Percentiles rank a stretch among this genome's conserved stretches.
Evolutionary conservation across 257 asterid species (phyloP).

Genomic region (Linderniella brevidens): DNA sequence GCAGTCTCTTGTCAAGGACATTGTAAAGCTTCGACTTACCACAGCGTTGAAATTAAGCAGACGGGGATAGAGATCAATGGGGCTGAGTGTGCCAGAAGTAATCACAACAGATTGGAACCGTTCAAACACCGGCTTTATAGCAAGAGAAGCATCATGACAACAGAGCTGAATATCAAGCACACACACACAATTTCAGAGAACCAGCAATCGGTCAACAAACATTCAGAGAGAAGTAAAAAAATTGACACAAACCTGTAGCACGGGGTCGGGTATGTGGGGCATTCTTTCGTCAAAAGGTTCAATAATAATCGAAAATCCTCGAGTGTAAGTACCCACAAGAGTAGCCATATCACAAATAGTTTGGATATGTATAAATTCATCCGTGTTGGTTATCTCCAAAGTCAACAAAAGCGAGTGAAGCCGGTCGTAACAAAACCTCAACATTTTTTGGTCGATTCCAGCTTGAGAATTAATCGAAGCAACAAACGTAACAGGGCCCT

Average conservation of each 20-base stretch:
- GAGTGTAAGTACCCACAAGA: slow-evolving; percentile 76
- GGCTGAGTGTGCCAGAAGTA: slow-evolving; percentile 96
- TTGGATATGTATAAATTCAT: slow-evolving; percentile 83
- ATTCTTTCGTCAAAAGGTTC: slow-evolving; percentile 95
- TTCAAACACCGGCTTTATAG: slow-evolving; percentile 95
- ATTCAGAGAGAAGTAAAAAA: not conserved
- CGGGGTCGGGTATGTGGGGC: slow-evolving; percentile 98
- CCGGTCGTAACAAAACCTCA: slow-evolving; percentile 79
- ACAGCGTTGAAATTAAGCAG: slow-evolving; percentile 91
- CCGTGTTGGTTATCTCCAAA: slow-evolving; percentile 92
- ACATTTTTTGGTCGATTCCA: slow-evolving; percentile 93
- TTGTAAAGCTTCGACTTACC: slow-evolving; percentile 83
- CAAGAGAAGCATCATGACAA: slow-evolving; percentile 98
- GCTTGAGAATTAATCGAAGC: slow-evolving; percentile 73
- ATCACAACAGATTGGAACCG: slow-evolving; percentile 93
- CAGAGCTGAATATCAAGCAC: slow-evolving; percentile 41
- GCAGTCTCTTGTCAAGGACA: slow-evolving; percentile 97
- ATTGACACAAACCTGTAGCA: slow-evolving; percentile 53
- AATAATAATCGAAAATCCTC: slow-evolving; percentile 90
- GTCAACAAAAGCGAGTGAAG: slow-evolving; percentile 90
- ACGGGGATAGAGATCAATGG: slow-evolving; percentile 96
- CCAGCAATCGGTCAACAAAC: not conserved
- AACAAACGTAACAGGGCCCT: slow-evolving; percentile 91
- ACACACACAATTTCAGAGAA: not conserved
- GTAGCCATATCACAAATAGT: slow-evolving; percentile 93